Evolutionary conservation across 2,329 filamentous ascomycete genomes (phyloP).

Genomic region (Calonectria pseudoreteaudii): DNA sequence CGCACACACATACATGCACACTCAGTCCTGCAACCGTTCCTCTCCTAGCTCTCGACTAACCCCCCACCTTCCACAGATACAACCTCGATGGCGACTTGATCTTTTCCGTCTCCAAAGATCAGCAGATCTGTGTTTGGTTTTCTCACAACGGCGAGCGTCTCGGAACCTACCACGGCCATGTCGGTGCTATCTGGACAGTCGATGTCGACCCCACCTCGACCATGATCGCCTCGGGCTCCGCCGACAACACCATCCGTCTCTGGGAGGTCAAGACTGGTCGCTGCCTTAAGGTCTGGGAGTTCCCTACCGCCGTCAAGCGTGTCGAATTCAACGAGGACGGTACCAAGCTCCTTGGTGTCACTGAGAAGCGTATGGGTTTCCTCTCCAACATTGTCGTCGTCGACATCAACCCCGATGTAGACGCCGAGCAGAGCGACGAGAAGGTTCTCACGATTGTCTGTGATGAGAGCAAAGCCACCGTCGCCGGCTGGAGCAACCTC

Average conservation of each 20-base stretch:
- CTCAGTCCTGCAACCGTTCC: constrained; percentile 5
- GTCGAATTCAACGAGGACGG: constrained; percentile 98
- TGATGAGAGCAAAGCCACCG: constrained; percentile 95
- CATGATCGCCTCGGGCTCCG: constrained; percentile 93
- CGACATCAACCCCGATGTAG: constrained; percentile 85
- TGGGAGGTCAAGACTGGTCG: constrained; percentile 96
- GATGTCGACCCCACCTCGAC: constrained; percentile 94
- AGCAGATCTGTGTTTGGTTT: constrained; percentile 97
- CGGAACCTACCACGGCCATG: constrained; percentile 95
- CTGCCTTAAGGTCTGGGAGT: constrained; percentile 97
- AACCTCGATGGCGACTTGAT: constrained; percentile 96
- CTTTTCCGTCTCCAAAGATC: constrained; percentile 96
- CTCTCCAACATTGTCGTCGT: constrained; percentile 94
- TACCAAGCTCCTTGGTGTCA: constrained; percentile 89
- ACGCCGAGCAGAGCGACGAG: constrained; percentile 87
- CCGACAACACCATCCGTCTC: constrained; percentile 97
- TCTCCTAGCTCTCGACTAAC: constrained; percentile 30
- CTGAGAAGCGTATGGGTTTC: constrained; percentile 98
- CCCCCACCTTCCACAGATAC: constrained; percentile 65
- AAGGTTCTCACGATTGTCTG: constrained; percentile 88
- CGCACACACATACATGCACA: neutral
- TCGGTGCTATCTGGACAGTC: constrained; percentile 98
- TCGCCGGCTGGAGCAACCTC: constrained; percentile 95
- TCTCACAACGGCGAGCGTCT: constrained; percentile 97
- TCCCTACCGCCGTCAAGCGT: constrained; percentile 95